phyloP scores from a whole-genome alignment of 73 alveolate species.

The Tetrahymena borealis region DNA sequence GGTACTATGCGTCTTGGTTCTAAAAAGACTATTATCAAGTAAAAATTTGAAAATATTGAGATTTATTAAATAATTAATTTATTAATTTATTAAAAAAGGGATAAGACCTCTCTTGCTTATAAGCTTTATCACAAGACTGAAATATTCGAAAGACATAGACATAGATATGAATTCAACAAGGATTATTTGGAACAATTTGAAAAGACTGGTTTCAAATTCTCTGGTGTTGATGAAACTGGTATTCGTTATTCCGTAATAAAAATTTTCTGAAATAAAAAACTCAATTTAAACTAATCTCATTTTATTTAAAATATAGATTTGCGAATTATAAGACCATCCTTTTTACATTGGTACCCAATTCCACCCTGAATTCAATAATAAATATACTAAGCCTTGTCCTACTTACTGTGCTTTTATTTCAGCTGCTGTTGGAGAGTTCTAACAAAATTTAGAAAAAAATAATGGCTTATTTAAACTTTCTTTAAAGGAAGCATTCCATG shows the following conservation, averaged over 20 bases:
- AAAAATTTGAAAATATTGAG: no score
- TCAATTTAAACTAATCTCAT: background rate
- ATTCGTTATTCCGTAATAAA: conserved; percentile 51
- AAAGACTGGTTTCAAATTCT: conserved; percentile 46
- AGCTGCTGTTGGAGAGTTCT: conserved; percentile 10
- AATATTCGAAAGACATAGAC: conserved; percentile 60
- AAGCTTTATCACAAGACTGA: conserved; percentile 23
- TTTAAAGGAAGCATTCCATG: background rate
- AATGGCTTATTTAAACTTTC: background rate
- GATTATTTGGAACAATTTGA: conserved; percentile 12
- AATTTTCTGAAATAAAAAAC: background rate
- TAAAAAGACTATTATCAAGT: conserved; percentile 20
- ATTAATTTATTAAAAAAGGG: no score
- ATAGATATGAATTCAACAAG: conserved; percentile 61
- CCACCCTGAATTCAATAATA: conserved; percentile 60
- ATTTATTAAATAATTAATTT: no score
- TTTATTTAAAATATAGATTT: background rate
- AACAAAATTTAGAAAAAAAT: background rate
- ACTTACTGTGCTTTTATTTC: conserved; percentile 34
- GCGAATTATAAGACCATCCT: conserved; percentile 44
- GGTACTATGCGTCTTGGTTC: conserved; percentile 70
- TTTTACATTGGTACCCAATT: conserved; percentile 56
- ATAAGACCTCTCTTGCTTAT: conserved; percentile 43
- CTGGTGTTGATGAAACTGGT: conserved; percentile 45
- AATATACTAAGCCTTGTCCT: conserved; percentile 52